These are phyloP conservation scores for Aristolochia californica DNA, from an alignment of 164 flowering plant genomes.

Conservation along the genomic window DNA sequence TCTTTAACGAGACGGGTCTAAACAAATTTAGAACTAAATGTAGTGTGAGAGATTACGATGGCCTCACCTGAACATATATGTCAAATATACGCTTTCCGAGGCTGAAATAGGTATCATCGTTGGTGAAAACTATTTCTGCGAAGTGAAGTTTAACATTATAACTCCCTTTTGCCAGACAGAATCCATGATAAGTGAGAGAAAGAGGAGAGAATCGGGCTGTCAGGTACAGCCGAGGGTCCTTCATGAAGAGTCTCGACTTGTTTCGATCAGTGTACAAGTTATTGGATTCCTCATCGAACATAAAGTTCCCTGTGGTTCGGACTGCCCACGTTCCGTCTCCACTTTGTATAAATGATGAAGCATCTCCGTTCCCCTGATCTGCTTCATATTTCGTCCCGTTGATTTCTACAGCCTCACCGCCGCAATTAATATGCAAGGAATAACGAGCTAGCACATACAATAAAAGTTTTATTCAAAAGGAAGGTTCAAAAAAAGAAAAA, in stretches of 20 bases:
- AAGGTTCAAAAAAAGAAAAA: too few species aligned
- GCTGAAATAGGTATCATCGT: conserved; percentile 35
- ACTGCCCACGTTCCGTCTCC: too few species aligned
- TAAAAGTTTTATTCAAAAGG: too few species aligned
- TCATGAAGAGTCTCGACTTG: conserved; percentile 17
- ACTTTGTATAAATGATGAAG: too few species aligned
- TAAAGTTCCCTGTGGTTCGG: conserved; percentile 60
- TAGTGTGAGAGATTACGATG: neutral
- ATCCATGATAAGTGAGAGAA: conserved; percentile 52
- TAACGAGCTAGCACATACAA: conserved; percentile 6
- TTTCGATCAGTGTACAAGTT: conserved; percentile 15
- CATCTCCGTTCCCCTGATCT: conserved; percentile 9
- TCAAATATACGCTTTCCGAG: conserved; percentile 64
- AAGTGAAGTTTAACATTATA: conserved; percentile 53
- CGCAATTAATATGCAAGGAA: conserved; percentile 39
- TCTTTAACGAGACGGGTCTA: neutral
- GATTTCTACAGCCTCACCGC: conserved; percentile 12
- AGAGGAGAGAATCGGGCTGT: conserved; percentile 48
- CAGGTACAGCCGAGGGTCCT: conserved; percentile 21
- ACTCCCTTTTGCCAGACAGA: conserved; percentile 41
- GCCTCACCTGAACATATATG: conserved; percentile 49
- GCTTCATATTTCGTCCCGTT: conserved; percentile 12
- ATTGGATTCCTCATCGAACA: conserved; percentile 13
- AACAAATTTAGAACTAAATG: neutral
- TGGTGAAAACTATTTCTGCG: conserved; percentile 48